Conservation (phyloP, 164 flowering plant genomes). For the Magnolia officinalis region DNA sequence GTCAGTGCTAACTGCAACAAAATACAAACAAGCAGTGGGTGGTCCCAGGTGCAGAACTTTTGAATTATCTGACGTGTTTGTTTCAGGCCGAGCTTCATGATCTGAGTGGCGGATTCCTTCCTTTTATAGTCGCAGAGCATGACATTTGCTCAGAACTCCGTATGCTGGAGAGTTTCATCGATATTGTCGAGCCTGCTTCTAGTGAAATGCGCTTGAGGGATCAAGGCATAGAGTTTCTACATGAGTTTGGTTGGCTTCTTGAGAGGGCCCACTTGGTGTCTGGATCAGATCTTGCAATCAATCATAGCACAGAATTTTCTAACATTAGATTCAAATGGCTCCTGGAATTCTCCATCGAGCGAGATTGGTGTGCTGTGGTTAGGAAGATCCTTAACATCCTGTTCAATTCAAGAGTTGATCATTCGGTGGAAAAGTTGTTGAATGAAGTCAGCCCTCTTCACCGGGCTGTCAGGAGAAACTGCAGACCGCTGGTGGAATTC, state of each 20-base stretch:
- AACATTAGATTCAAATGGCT: constrained; percentile 54
- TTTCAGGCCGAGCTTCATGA: constrained; percentile 74
- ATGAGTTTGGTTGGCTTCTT: constrained; percentile 92
- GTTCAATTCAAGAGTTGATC: constrained; percentile 26
- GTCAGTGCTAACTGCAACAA: too few species aligned
- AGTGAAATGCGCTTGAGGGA: constrained; percentile 14
- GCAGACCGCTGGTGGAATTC: constrained; percentile 59
- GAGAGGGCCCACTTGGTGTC: constrained; percentile 42
- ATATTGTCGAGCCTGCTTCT: too few species aligned
- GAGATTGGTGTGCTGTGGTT: constrained; percentile 80
- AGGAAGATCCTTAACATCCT: constrained; percentile 60
- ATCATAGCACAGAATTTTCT: constrained; percentile 36
- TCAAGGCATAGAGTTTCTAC: constrained; percentile 58
- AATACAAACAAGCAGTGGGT: too few species aligned
- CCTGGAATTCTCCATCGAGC: constrained; percentile 70
- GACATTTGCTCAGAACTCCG: constrained; percentile 78
- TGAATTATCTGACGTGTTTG: not conserved
- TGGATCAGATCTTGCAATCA: constrained; percentile 32
- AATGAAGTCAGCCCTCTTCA: constrained; percentile 64
- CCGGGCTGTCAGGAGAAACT: constrained; percentile 63
- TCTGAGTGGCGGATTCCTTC: constrained; percentile 66
- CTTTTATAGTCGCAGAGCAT: constrained; percentile 75
- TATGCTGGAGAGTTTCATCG: constrained; percentile 55
- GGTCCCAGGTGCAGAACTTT: too few species aligned
- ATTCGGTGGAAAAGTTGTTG: constrained; percentile 43